Evolutionary conservation across 1,139 yeast genomes (phyloP).

Genomic region (Kodamaea derodonti): DNA sequence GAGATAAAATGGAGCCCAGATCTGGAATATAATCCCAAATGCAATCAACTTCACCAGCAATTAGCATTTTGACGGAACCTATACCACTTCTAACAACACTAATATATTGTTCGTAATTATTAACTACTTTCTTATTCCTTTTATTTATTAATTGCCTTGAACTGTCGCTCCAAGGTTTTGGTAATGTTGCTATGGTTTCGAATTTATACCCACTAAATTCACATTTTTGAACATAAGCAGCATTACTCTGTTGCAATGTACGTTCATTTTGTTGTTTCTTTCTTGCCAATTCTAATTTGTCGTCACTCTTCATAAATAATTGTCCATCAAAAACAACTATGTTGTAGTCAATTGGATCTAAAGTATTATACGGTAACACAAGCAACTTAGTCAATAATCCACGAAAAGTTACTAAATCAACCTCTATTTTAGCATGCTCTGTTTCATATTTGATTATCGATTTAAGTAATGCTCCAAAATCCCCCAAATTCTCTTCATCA

Average conservation of each 20-base stretch:
- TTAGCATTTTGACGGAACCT: conserved; percentile 61
- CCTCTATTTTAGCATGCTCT: conserved; percentile 44
- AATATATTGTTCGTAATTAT: conserved; percentile 71
- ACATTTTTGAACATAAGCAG: conserved; percentile 37
- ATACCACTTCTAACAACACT: conserved; percentile 81
- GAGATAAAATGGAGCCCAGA: conserved; percentile 47
- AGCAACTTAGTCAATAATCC: conserved; percentile 74
- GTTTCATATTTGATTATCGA: conserved; percentile 56
- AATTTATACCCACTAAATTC: conserved; percentile 79
- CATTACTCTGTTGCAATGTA: conserved; percentile 23
- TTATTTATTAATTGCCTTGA: conserved; percentile 64
- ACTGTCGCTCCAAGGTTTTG: conserved; percentile 71
- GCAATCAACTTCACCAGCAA: conserved; percentile 93
- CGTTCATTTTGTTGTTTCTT: conserved; percentile 22
- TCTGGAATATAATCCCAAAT: conserved; percentile 76
- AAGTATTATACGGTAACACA: conserved; percentile 53
- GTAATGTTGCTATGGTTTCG: conserved; percentile 72
- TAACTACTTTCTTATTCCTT: conserved; percentile 55
- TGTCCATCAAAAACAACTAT: conserved; percentile 74
- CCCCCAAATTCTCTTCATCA: conserved; percentile 48
- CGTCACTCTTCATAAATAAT: conserved; percentile 70
- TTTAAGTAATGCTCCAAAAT: conserved; percentile 54
- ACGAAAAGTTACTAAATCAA: conserved; percentile 76
- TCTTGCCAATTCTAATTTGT: conserved; percentile 31
- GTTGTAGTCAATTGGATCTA: conserved; percentile 61